Base-by-base conservation (phyloP, 805 yeast species). In the Zygoascus tannicola region DNA sequence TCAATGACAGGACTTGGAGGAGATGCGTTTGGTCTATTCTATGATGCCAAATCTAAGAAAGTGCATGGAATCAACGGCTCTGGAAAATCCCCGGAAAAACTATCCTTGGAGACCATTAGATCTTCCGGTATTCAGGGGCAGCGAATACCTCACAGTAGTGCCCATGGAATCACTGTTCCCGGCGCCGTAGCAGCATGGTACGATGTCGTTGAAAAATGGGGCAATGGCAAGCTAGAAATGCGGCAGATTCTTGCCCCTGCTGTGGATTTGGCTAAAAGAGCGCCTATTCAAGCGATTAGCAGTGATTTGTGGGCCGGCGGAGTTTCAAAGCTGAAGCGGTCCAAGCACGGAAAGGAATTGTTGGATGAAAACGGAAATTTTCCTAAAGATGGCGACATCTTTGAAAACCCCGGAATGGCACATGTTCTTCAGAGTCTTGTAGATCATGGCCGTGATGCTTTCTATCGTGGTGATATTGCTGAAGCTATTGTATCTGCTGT, bases 101-200 rank as follows among this genome's bases (percentile, higher is more conserved):
- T 77, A 7, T 59, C 69, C 2, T 59, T 80, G 10, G 80, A 78
- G 14, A 62, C 68, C 48, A 67, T 79, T 3, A 58, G 63, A 46
- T 56, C 69, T 40, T 64, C 67, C 18, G 74, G 74, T 15, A 62
- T 73, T 34, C 58, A 66, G 7, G 66, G 75, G 32, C 61, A 64
- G 22, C 69, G 85, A 54, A 65, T 82, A 23, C 76, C 76, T 0
- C 54, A 54, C 10, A 64, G 64, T 23, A 78, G 85, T 2, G 72
- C 78, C 2, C 76, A 75, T 46, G 63, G 81, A 0, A 75, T 80
- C 5, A 80, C 78, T 41, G 87, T 83, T 3, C 92, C 92, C 0
- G 94, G 94, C 3, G 80, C 85, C 1, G 70, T 82, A 39, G 85
- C 85, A 4, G 90, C 85, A 0, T 84, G 92, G 92, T 58, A 70